These are phyloP conservation scores for Crotalaria pallida DNA, from an alignment of 306 rosid species.

Conservation along the genomic window DNA sequence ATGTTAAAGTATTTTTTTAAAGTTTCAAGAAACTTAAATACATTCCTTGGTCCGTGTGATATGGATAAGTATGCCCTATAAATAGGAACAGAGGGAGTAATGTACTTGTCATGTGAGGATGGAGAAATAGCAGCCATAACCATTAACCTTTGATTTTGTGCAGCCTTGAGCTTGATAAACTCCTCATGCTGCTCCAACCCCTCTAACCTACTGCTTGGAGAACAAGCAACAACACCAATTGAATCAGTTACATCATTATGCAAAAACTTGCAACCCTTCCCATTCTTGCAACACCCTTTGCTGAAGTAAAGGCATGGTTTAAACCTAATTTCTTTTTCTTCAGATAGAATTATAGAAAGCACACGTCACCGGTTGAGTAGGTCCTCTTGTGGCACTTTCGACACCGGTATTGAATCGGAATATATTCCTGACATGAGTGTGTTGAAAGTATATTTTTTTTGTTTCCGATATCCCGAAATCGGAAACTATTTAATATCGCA, in stretches of 20 bases:
- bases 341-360: conserved; percentile 38
- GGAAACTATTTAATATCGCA: too few relatives aligned
- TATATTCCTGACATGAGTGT: too few relatives aligned
- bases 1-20: too few relatives aligned
- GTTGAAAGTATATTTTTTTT: too few relatives aligned
- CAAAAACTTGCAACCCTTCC: conserved; percentile 56
- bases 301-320: conserved; percentile 71
- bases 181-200: conserved; percentile 56
- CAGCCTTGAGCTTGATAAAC: conserved; percentile 43
- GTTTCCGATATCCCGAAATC: too few relatives aligned
- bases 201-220: conserved; percentile 41
- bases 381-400: too few relatives aligned
- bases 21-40: too few relatives aligned
- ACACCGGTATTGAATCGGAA: too few relatives aligned
- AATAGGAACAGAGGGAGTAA: too few relatives aligned
- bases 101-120: conserved; percentile 43
- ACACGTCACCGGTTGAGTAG: conserved; percentile 57
- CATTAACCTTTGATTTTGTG: conserved; percentile 49
- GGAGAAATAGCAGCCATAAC: conserved; percentile 45
- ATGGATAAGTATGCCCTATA: too few relatives aligned
- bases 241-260: conserved; percentile 49
- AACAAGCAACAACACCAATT: conserved; percentile 43
- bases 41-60: too few relatives aligned
- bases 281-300: conserved; percentile 70
- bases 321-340: conserved; percentile 34